Conservation (phyloP, 2,329 filamentous ascomycete genomes). For the Ophiostoma tasmaniense region DNA sequence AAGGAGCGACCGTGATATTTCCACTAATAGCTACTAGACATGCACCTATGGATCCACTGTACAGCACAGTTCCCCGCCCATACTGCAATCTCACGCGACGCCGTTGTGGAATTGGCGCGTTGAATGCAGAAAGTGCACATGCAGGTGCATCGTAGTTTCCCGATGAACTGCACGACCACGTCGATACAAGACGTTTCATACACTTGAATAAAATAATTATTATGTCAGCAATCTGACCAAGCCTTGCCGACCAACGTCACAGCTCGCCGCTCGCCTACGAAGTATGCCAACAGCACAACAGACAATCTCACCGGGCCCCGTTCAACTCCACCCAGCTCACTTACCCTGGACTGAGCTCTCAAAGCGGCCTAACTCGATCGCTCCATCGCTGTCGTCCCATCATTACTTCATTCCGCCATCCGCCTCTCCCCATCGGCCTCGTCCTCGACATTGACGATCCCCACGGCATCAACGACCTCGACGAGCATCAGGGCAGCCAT, state of each 20-base stretch:
- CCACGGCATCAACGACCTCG: background rate
- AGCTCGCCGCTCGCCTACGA: background rate
- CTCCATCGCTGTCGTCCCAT: background rate
- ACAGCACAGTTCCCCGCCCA: background rate
- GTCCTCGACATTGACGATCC: background rate
- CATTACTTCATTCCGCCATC: background rate
- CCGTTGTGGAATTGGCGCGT: background rate
- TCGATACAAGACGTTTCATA: too few relatives aligned
- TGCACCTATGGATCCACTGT: background rate
- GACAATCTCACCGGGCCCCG: background rate
- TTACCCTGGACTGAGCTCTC: background rate
- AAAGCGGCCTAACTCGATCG: background rate
- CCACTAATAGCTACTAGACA: background rate
- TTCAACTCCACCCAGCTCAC: constrained; percentile 1
- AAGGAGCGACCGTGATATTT: background rate
- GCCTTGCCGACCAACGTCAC: background rate
- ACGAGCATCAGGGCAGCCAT: background rate
- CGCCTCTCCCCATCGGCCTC: background rate
- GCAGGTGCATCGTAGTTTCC: background rate
- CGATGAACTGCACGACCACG: background rate
- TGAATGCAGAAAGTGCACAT: background rate
- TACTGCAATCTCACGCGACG: background rate
- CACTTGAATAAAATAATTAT: background rate
- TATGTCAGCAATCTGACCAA: background rate
- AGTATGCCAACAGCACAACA: background rate